phyloP scores from a whole-genome alignment of 2,329 filamentous ascomycete genomes.

The Epichloe amarillans region DNA sequence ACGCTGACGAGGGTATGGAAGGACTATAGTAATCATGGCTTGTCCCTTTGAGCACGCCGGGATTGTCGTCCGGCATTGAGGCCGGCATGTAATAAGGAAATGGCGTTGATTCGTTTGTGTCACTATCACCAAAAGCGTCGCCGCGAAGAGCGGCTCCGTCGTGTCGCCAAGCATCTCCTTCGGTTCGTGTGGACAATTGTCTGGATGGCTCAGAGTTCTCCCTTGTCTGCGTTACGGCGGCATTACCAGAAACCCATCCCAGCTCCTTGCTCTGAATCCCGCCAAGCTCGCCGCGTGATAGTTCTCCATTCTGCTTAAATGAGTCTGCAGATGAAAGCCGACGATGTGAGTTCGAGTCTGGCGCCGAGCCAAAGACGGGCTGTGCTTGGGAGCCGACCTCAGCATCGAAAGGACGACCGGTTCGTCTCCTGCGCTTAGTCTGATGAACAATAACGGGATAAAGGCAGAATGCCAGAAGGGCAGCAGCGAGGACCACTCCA shows the following conservation, averaged over 20 bases:
- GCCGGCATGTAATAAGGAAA: constrained; percentile 14
- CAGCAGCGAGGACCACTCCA: constrained; percentile 20
- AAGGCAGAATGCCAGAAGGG: constrained; percentile 23
- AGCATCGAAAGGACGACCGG: constrained; percentile 13
- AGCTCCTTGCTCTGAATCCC: constrained; percentile 14
- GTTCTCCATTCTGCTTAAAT: constrained; percentile 17
- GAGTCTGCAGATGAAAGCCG: constrained; percentile 26
- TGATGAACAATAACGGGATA: constrained; percentile 25
- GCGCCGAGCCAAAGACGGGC: constrained; percentile 5
- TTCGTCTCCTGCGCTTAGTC: constrained; percentile 16
- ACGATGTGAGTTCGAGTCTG: constrained; percentile 12
- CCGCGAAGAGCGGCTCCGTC: background rate
- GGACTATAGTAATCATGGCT: constrained; percentile 30
- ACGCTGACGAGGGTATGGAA: constrained; percentile 26
- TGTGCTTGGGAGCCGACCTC: constrained; percentile 17
- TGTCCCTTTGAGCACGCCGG: constrained; percentile 20
- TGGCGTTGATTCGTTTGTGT: constrained; percentile 2
- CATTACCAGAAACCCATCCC: constrained; percentile 13
- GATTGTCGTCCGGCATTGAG: constrained; percentile 15
- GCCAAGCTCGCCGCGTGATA: constrained; percentile 13
- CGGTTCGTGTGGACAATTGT: background rate
- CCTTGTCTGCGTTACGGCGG: background rate
- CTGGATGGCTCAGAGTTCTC: background rate
- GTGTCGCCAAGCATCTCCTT: background rate
- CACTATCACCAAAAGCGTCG: constrained; percentile 5